These are phyloP conservation scores for Tausonia pullulans DNA, from an alignment of 1,284 basidiomycete species.

Conservation along the genomic window DNA sequence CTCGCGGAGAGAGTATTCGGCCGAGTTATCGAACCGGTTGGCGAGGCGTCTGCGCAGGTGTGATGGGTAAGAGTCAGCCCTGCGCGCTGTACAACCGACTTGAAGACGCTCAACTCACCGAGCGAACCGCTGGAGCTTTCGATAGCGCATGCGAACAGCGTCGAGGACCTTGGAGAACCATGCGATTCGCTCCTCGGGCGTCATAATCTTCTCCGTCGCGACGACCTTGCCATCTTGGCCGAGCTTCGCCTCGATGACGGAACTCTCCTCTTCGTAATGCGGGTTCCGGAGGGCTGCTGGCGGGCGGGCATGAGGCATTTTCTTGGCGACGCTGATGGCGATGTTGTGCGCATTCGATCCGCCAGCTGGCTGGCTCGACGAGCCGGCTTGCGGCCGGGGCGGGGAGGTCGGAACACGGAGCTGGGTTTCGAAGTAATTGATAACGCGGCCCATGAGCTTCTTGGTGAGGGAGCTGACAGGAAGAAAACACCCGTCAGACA, in stretches of 20 bases:
- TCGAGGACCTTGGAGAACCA: constrained; percentile 95
- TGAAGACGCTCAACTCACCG: constrained; percentile 43
- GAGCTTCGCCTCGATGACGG: constrained; percentile 3
- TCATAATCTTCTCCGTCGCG: constrained; percentile 42
- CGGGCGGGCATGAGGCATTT: not conserved
- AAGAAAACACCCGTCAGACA: too few species aligned
- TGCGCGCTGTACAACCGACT: not conserved
- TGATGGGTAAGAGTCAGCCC: not conserved
- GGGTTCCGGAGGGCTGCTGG: constrained; percentile 5
- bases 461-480: constrained; percentile 61
- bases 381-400: not conserved
- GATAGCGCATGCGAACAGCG: constrained; percentile 79
- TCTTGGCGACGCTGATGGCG: not conserved
- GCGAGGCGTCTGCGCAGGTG: constrained; percentile 50
- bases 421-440: constrained; percentile 88
- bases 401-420: constrained; percentile 56
- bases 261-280: constrained; percentile 9
- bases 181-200: constrained; percentile 63
- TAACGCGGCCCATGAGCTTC: constrained; percentile 77
- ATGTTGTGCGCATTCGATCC: not conserved
- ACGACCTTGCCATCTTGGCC: constrained; percentile 4
- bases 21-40: constrained; percentile 86
- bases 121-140: constrained; percentile 87
- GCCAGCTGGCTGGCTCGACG: not conserved
- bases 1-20: constrained; percentile 79